A percentile compares a stretch with the other conserved stretches of the same genome.
phyloP scores from a whole-genome alignment of 805 yeast genomes.

The Helenozyma baotianmanensis region DNA sequence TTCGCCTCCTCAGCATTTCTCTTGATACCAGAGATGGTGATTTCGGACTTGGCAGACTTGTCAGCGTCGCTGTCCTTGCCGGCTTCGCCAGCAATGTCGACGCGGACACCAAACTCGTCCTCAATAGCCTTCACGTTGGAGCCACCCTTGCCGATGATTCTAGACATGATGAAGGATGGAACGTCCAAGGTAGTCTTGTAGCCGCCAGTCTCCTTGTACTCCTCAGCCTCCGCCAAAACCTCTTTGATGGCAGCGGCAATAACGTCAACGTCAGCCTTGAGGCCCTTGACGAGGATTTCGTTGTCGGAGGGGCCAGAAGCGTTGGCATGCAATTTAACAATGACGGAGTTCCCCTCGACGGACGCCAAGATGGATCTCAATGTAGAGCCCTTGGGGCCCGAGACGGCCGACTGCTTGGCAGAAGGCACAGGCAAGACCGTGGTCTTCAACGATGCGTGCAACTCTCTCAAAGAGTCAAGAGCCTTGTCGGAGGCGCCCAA shows the following conservation, averaged over 20 bases:
- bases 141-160: conserved; percentile 90
- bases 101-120: conserved; percentile 68
- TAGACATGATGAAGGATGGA: conserved; percentile 64
- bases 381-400: conserved; percentile 60
- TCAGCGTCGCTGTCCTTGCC: conserved; percentile 33
- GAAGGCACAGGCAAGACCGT: conserved; percentile 48
- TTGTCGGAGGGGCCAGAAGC: conserved; percentile 37
- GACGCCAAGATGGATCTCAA: conserved; percentile 40
- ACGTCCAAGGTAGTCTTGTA: conserved; percentile 49
- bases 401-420: conserved; percentile 53
- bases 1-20: conserved; percentile 73
- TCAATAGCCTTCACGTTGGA: conserved; percentile 61
- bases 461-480: conserved; percentile 54
- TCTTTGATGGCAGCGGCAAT: conserved; percentile 50
- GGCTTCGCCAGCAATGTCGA: conserved; percentile 61
- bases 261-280: conserved; percentile 53
- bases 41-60: conserved; percentile 35
- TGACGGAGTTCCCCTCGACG: conserved; percentile 36
- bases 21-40: conserved; percentile 65
- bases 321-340: conserved; percentile 45
- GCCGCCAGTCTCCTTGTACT: conserved; percentile 38
- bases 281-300: conserved; percentile 66
- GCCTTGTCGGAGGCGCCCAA: conserved; percentile 52
- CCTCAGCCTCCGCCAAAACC: conserved; percentile 52
- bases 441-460: conserved; percentile 50